Base-by-base conservation (phyloP, 768 basidiomycete genomes). In the Phaeotremella fagi region DNA sequence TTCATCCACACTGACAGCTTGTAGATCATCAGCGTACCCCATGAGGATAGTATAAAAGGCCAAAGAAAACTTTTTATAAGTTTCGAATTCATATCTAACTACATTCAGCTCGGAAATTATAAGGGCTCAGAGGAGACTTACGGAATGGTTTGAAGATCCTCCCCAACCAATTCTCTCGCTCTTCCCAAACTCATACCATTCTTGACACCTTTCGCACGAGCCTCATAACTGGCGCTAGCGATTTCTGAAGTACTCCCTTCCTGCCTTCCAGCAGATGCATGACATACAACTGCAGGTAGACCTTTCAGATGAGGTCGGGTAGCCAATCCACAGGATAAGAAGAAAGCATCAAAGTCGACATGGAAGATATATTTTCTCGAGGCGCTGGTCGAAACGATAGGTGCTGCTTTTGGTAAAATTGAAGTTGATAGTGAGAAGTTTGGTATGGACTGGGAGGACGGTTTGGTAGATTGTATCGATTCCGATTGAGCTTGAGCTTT, bases 1-100 rank as follows among this genome's bases (percentile, higher is more conserved):
- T 71, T 99, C 95, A 56, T 99, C 95, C 4, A 98, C 88, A 1
- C 90, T 94, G 15, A 97, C 92, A 1, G 92, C 91, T 75, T 97
- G 85, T 2, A 98, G 78, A 61, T 91, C 89, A 64, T 95, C 89
- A 22, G 90, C 88, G 66, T 87, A 83, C 0, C 81, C 77, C 84
- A 97, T 88, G 27, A 98, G 79, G 49, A 95, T 86, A 3, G 87
- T 90, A 74, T 99, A 98, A 72, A 98, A 97, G 31, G 85, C 80
- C 46, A 91, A 74, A 0, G 94, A 91, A 49, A 85, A 78, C 50
- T 85, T 77, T 67, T 87, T 90, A 76, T 91, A 94, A 65, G 88
- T 91, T 49, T 94, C 87, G 59, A 99, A 99, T 70, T 99, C 94
- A 70, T 97, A 99, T 1, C 64, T 54, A 54, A 5, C n/a, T n/a